Evolutionary conservation across 140 eudicot genomes (phyloP).

Genomic region (Oenanthe javanica): DNA sequence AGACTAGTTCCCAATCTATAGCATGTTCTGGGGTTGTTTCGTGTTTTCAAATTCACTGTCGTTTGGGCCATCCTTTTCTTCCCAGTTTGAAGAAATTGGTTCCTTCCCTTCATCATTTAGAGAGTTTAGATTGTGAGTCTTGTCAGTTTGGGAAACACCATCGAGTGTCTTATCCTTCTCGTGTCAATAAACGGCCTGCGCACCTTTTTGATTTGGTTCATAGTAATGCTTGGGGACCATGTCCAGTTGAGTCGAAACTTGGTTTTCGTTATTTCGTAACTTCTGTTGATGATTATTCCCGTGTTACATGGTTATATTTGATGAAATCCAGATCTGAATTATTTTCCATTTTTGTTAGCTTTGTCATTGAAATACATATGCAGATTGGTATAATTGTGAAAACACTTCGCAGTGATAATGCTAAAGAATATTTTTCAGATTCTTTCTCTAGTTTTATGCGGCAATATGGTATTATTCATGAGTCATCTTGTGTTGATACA

Average conservation of each 20-base stretch:
- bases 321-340: not conserved
- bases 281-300: constrained; percentile 1
- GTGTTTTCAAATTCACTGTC: too few relatives aligned
- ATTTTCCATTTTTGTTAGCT: not conserved
- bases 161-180: not conserved
- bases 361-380: not conserved
- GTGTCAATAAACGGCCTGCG: not conserved
- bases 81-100: too few relatives aligned
- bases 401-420: not conserved
- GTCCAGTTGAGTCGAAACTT: not conserved
- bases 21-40: too few relatives aligned
- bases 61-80: too few relatives aligned
- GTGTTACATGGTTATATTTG: not conserved
- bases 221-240: not conserved
- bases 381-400: not conserved
- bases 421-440: not conserved
- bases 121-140: not conserved
- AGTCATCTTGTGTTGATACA: not conserved
- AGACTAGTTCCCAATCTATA: too few relatives aligned
- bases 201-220: not conserved
- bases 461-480: not conserved
- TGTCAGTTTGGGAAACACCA: not conserved
- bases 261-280: not conserved
- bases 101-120: not conserved
- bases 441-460: not conserved